Evolutionary conservation across 306 rosid species (phyloP).

Genomic region (Castanospermum australe): DNA sequence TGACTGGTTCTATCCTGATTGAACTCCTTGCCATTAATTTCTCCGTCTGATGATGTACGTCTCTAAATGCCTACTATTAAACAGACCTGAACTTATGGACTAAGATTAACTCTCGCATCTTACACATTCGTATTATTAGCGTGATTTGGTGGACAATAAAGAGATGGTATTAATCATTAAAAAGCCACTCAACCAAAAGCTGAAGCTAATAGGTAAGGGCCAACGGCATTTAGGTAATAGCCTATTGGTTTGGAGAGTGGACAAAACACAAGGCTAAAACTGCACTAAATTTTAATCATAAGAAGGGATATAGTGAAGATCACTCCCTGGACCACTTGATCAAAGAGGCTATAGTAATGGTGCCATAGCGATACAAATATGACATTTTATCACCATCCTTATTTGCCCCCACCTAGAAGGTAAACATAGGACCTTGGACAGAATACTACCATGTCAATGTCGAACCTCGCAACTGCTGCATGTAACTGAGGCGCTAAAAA

Average conservation of each 20-base stretch:
- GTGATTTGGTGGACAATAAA: background rate
- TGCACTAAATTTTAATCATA: background rate
- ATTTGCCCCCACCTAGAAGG: background rate
- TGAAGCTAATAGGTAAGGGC: slow-evolving; percentile 3
- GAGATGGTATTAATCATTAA: background rate
- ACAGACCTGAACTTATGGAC: background rate
- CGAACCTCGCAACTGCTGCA: slow-evolving; percentile 41
- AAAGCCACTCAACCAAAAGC: background rate
- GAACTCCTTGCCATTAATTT: background rate
- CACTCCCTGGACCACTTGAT: slow-evolving; percentile 3
- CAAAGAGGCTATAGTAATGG: background rate
- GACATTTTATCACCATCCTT: background rate
- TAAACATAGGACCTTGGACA: background rate
- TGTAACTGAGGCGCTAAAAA: slow-evolving; percentile 82
- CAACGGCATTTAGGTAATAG: background rate
- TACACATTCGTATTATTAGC: background rate
- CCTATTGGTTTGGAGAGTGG: background rate
- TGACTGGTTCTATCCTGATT: slow-evolving; percentile 2
- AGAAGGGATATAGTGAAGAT: background rate
- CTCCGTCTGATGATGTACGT: background rate
- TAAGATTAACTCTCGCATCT: background rate
- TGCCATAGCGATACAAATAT: background rate
- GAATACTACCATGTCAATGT: slow-evolving; percentile 61
- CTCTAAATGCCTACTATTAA: background rate
- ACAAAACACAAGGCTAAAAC: background rate